phyloP scores from a whole-genome alignment of 2,329 filamentous ascomycete species.

The Colletotrichum musicola region DNA sequence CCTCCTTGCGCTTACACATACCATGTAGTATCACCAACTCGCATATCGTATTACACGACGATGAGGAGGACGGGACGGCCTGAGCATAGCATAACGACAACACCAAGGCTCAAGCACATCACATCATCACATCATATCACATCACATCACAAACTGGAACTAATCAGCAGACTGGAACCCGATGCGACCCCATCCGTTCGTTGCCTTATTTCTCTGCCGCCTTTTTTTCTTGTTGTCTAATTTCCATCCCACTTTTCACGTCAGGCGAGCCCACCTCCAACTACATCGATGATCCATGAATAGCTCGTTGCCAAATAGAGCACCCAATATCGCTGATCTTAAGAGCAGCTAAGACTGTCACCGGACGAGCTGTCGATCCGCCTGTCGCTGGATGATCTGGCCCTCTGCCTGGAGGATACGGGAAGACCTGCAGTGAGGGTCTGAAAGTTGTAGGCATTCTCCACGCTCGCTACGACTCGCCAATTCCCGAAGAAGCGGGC shows the following conservation, averaged over 20 bases:
- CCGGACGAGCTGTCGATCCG: not conserved
- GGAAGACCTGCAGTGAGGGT: too few species aligned
- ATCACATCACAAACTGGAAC: not conserved
- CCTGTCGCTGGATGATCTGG: too few species aligned
- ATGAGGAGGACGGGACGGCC: too few species aligned
- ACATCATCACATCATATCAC: not conserved
- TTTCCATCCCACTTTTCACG: slow-evolving; percentile 33
- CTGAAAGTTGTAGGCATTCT: not conserved
- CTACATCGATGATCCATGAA: not conserved
- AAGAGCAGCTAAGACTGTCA: not conserved
- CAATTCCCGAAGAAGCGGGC: slow-evolving; percentile 21
- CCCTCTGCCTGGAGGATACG: too few species aligned
- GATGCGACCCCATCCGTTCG: slow-evolving; percentile 26
- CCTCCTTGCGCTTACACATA: too few species aligned
- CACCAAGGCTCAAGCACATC: not conserved
- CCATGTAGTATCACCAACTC: too few species aligned
- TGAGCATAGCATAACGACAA: not conserved
- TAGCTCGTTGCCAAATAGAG: not conserved
- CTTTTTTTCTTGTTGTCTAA: not conserved
- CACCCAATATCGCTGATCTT: slow-evolving; percentile 23
- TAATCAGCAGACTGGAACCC: not conserved
- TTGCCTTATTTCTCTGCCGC: slow-evolving; percentile 16
- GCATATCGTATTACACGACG: too few species aligned
- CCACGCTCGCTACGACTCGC: slow-evolving; percentile 16
- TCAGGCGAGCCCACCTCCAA: slow-evolving; percentile 4